phyloP scores from a whole-genome alignment of 1,139 yeast species.

The Taphrina flavorubra region DNA sequence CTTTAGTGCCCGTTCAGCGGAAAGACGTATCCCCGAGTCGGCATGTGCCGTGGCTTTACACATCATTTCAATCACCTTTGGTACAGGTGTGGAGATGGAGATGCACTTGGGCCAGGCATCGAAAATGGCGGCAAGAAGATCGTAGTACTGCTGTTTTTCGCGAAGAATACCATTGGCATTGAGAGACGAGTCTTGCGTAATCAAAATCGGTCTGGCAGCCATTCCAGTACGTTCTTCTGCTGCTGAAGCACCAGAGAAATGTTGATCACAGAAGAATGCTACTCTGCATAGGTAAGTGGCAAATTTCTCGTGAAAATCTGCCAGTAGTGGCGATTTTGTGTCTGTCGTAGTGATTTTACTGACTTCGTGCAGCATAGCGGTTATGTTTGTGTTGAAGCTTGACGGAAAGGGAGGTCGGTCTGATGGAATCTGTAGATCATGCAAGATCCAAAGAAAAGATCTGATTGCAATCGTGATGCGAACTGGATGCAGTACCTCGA shows the following conservation, averaged over 20 bases:
- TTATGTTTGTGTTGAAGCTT: conserved; percentile 12
- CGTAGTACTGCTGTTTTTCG: conserved; percentile 55
- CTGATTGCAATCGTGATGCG: conserved; percentile 70
- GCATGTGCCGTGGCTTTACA: conserved; percentile 77
- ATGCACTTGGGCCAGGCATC: conserved; percentile 74
- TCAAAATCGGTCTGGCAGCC: conserved; percentile 14
- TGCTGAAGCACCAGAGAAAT: conserved; percentile 29
- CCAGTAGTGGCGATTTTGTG: conserved; percentile 2
- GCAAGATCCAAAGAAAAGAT: conserved; percentile 71
- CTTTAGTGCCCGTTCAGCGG: conserved; percentile 68
- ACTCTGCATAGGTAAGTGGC: conserved; percentile 21
- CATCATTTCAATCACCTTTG: conserved; percentile 69
- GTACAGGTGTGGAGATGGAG: conserved; percentile 62
- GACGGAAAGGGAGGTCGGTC: conserved; percentile 79
- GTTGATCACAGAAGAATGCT: conserved; percentile 43
- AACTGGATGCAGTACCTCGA: conserved; percentile 73
- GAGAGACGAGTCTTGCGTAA: neutral
- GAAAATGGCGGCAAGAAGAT: conserved; percentile 71
- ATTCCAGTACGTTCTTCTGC: conserved; percentile 13
- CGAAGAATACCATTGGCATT: conserved; percentile 26
- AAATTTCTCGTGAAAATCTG: conserved; percentile 27
- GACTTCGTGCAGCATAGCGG: neutral
- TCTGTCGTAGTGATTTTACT: neutral
- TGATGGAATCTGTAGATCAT: conserved; percentile 61
- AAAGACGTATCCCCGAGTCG: conserved; percentile 64